Evolutionary conservation across 2,329 filamentous ascomycete genomes (phyloP).

Genomic region (Elsinoe batatas): DNA sequence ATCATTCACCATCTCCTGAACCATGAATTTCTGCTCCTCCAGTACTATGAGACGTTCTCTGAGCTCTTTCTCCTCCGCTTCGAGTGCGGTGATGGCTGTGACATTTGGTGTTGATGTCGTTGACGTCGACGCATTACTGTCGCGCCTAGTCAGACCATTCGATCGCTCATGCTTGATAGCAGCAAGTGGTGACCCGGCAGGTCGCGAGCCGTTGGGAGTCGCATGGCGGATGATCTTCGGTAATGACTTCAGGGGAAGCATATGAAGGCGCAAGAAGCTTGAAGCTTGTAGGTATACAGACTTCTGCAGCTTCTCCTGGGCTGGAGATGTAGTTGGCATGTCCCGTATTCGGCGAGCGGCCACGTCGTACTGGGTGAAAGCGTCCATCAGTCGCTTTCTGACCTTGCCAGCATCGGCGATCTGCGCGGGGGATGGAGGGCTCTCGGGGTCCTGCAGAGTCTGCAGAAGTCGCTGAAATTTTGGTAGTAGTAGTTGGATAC

Average conservation of each 20-base stretch:
- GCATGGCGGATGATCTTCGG: slow-evolving; percentile 45
- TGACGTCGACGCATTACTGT: slow-evolving; percentile 33
- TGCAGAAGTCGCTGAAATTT: slow-evolving; percentile 71
- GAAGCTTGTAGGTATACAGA: slow-evolving; percentile 75
- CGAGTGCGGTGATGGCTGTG: slow-evolving; percentile 50
- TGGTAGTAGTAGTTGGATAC: slow-evolving; percentile 71
- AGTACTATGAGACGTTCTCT: slow-evolving; percentile 72
- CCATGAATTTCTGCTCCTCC: slow-evolving; percentile 85
- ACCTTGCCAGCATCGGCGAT: slow-evolving; percentile 80
- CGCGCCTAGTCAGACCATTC: slow-evolving; percentile 45
- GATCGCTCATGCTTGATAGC: slow-evolving; percentile 40
- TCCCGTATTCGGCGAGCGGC: slow-evolving; percentile 75
- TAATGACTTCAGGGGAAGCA: slow-evolving; percentile 64
- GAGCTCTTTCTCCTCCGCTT: slow-evolving; percentile 73
- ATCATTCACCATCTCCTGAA: slow-evolving; percentile 71
- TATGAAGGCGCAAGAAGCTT: slow-evolving; percentile 76
- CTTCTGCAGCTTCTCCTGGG: slow-evolving; percentile 66
- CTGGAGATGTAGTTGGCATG: slow-evolving; percentile 59
- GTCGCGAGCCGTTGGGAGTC: slow-evolving; percentile 36
- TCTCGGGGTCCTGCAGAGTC: slow-evolving; percentile 61
- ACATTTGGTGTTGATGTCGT: slow-evolving; percentile 16
- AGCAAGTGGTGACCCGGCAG: slow-evolving; percentile 41
- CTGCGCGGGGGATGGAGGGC: slow-evolving; percentile 56
- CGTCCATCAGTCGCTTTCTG: slow-evolving; percentile 78
- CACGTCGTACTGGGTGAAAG: slow-evolving; percentile 77